phyloP scores from a whole-genome alignment of 768 basidiomycete species.

The Amanita pallidorosea region DNA sequence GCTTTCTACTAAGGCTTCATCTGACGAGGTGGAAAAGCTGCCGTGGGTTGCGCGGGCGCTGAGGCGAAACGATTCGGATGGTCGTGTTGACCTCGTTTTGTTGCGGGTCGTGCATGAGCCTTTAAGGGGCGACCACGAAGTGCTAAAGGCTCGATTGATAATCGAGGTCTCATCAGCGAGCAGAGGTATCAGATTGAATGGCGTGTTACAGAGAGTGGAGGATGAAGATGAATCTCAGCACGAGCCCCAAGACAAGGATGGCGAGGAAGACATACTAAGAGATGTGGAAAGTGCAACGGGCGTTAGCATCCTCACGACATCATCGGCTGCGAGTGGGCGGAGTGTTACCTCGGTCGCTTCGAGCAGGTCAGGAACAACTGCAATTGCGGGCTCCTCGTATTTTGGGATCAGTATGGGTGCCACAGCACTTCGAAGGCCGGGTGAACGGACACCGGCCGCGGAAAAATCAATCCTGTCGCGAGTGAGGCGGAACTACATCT shows the following conservation, averaged over 20 bases:
- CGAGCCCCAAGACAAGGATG: slow-evolving; percentile 20
- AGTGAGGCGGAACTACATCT: slow-evolving; percentile 91
- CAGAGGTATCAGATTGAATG: slow-evolving; percentile 78
- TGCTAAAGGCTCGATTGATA: slow-evolving; percentile 70
- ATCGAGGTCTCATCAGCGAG: slow-evolving; percentile 75
- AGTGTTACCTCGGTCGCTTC: slow-evolving; percentile 33
- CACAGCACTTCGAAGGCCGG: slow-evolving; percentile 19
- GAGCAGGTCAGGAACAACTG: slow-evolving; percentile 1
- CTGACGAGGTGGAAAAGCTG: slow-evolving; percentile 56
- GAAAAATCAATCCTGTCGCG: slow-evolving; percentile 81
- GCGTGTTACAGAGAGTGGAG: slow-evolving; percentile 60
- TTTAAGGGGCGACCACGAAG: slow-evolving; percentile 60
- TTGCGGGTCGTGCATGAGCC: slow-evolving; percentile 66
- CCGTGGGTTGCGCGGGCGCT: slow-evolving; percentile 64
- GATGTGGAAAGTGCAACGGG: slow-evolving; percentile 65
- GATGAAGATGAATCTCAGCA: slow-evolving; percentile 54
- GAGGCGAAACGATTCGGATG: slow-evolving; percentile 27
- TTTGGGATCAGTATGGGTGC: background rate
- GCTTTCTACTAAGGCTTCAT: slow-evolving; percentile 63
- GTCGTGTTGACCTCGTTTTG: slow-evolving; percentile 35
- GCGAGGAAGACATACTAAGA: slow-evolving; percentile 55
- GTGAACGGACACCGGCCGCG: slow-evolving; percentile 45
- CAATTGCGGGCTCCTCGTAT: background rate
- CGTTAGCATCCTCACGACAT: slow-evolving; percentile 55
- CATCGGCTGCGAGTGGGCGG: slow-evolving; percentile 42